phyloP scores from a whole-genome alignment of 129 eudicot genomes.

The Tagetes erecta region DNA sequence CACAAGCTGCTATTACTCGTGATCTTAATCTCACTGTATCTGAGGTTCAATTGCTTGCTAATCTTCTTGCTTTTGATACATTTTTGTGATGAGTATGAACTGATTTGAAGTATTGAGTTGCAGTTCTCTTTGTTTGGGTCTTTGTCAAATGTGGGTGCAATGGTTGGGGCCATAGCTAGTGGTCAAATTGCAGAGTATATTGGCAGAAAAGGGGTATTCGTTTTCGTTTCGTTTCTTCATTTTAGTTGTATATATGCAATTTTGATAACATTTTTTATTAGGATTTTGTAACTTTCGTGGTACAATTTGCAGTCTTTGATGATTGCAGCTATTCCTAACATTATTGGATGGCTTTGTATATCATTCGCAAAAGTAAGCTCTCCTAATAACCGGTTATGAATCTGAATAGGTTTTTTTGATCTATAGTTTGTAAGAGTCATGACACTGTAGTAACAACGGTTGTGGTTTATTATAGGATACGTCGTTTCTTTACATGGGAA shows the following conservation, averaged over 20 bases:
- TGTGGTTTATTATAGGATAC: constrained; percentile 49
- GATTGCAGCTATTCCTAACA: constrained; percentile 50
- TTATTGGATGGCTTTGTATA: constrained; percentile 44
- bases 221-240: background rate
- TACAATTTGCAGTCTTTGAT: constrained; percentile 42
- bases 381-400: background rate
- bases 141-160: constrained; percentile 93
- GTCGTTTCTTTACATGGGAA: constrained; percentile 95
- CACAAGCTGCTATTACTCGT: constrained; percentile 62
- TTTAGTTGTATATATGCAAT: background rate
- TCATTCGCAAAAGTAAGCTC: constrained; percentile 43
- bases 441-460: background rate
- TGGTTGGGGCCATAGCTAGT: constrained; percentile 98
- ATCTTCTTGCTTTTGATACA: background rate
- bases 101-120: constrained; percentile 25
- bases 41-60: constrained; percentile 38
- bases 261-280: background rate
- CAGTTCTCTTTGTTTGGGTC: constrained; percentile 97
- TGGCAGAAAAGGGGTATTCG: constrained; percentile 88
- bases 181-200: constrained; percentile 97
- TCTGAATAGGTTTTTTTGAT: background rate
- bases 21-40: constrained; percentile 71
- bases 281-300: constrained; percentile 3
- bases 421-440: constrained; percentile 8
- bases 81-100: background rate